Conservation (phyloP, 2,329 filamentous ascomycete species). For the Zasmidium citrigriseum region DNA sequence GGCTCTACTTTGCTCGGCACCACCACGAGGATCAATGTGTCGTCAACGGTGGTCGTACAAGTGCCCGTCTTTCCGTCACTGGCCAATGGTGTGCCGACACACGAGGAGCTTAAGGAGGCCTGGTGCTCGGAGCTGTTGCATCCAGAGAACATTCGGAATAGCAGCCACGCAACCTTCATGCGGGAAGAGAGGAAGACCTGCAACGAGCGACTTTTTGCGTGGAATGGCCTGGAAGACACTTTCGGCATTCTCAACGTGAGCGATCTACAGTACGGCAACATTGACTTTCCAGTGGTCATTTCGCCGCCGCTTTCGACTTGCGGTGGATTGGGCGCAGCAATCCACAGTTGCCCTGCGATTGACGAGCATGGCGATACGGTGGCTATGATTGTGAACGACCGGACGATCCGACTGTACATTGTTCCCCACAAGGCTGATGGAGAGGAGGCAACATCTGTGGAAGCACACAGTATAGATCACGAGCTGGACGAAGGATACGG, state of each 20-base stretch:
- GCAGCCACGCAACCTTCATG: slow-evolving; percentile 40
- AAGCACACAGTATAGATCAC: slow-evolving; percentile 41
- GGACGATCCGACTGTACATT: slow-evolving; percentile 38
- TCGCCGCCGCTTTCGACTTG: slow-evolving; percentile 39
- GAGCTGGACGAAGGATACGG: slow-evolving; percentile 41
- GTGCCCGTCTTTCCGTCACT: slow-evolving; percentile 38
- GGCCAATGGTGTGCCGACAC: slow-evolving; percentile 32
- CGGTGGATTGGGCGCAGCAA: slow-evolving; percentile 39
- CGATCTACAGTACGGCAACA: slow-evolving; percentile 38
- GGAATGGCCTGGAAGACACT: slow-evolving; percentile 39
- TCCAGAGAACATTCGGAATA: slow-evolving; percentile 40
- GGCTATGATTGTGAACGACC: slow-evolving; percentile 41
- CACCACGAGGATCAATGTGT: slow-evolving; percentile 38
- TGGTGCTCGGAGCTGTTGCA: slow-evolving; percentile 41
- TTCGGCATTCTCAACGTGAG: slow-evolving; percentile 37
- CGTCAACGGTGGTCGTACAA: slow-evolving; percentile 37
- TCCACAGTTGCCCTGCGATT: slow-evolving; percentile 37
- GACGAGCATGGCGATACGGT: slow-evolving; percentile 40
- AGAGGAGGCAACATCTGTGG: slow-evolving; percentile 31
- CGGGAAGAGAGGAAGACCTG: slow-evolving; percentile 30
- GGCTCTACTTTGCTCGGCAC: slow-evolving; percentile 39
- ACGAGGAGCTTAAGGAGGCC: slow-evolving; percentile 39
- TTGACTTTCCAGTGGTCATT: slow-evolving; percentile 41
- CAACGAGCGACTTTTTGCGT: slow-evolving; percentile 39
- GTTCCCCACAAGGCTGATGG: slow-evolving; percentile 30